Conservation (phyloP, 2,329 filamentous ascomycete species). For the Exophiala alcalophila region DNA sequence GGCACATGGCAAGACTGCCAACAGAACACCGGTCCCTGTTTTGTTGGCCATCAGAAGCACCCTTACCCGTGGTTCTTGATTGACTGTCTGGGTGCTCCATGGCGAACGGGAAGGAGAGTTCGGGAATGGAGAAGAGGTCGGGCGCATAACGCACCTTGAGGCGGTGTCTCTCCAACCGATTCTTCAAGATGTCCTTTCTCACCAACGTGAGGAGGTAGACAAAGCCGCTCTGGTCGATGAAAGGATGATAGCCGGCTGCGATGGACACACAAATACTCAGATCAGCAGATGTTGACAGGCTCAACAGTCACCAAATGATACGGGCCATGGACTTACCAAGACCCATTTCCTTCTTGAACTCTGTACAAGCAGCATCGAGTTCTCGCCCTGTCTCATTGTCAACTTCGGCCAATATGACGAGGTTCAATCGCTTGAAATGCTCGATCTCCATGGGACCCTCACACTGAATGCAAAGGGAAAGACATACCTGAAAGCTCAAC, state of each 20-base stretch:
- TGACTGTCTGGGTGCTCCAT: too few relatives aligned
- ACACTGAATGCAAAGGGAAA: neutral
- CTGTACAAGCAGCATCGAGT: constrained; percentile 26
- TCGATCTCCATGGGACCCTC: too few relatives aligned
- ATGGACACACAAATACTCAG: constrained; percentile 6
- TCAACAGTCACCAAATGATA: neutral
- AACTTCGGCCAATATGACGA: constrained; percentile 1
- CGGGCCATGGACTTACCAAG: constrained; percentile 20
- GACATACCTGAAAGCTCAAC: constrained; percentile 16
- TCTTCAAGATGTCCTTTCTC: constrained; percentile 49
- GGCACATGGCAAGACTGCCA: too few relatives aligned
- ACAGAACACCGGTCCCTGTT: too few relatives aligned
- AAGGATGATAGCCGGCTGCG: constrained; percentile 62
- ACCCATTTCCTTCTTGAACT: constrained; percentile 28
- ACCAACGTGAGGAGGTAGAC: constrained; percentile 62
- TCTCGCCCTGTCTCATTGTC: constrained; percentile 22
- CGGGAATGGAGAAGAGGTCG: constrained; percentile 7
- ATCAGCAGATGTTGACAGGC: neutral
- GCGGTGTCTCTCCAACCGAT: constrained; percentile 57
- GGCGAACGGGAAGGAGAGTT: constrained; percentile 10
- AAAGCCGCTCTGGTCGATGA: constrained; percentile 61
- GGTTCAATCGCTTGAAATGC: too few relatives aligned
- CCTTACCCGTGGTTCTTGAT: too few relatives aligned
- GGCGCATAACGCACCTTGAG: constrained; percentile 52
- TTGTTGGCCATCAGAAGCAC: too few relatives aligned